These are phyloP conservation scores for Oxytropis ochrocephala DNA, from an alignment of 306 rosid genomes.

Conservation along the genomic window DNA sequence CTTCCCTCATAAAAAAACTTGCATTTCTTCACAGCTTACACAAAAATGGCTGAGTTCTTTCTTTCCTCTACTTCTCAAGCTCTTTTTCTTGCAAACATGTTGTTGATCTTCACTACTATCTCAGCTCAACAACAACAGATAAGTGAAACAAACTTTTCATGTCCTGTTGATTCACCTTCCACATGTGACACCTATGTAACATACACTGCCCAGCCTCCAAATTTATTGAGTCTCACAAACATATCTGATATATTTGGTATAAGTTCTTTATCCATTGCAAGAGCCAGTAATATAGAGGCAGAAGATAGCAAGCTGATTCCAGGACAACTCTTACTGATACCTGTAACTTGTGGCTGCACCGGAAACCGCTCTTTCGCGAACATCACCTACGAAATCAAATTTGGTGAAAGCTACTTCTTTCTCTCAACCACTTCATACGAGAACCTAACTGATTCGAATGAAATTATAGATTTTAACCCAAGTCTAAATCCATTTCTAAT, in stretches of 20 bases:
- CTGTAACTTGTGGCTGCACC: constrained; percentile 62
- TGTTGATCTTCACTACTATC: constrained; percentile 20
- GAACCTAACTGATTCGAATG: constrained; percentile 52
- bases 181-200: constrained; percentile 60
- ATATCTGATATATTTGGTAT: constrained; percentile 52
- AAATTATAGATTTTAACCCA: constrained; percentile 35
- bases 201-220: constrained; percentile 47
- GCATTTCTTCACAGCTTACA: constrained; percentile 8
- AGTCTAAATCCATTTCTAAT: constrained; percentile 30
- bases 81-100: constrained; percentile 26
- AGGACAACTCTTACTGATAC: constrained; percentile 55
- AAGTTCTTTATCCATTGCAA: constrained; percentile 44
- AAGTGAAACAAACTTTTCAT: constrained; percentile 39
- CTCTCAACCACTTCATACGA: constrained; percentile 36
- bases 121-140: constrained; percentile 28
- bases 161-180: constrained; percentile 42
- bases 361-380: constrained; percentile 47
- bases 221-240: constrained; percentile 34
- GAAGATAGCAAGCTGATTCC: constrained; percentile 22
- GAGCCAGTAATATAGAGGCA: constrained; percentile 46
- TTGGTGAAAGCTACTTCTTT: constrained; percentile 37
- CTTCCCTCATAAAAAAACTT: background rate
- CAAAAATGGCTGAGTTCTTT: constrained; percentile 42
- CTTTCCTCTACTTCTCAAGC: constrained; percentile 8
- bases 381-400: constrained; percentile 39